Conservation (phyloP, 2,329 filamentous ascomycete genomes). For the Colletotrichum chlorophyti region DNA sequence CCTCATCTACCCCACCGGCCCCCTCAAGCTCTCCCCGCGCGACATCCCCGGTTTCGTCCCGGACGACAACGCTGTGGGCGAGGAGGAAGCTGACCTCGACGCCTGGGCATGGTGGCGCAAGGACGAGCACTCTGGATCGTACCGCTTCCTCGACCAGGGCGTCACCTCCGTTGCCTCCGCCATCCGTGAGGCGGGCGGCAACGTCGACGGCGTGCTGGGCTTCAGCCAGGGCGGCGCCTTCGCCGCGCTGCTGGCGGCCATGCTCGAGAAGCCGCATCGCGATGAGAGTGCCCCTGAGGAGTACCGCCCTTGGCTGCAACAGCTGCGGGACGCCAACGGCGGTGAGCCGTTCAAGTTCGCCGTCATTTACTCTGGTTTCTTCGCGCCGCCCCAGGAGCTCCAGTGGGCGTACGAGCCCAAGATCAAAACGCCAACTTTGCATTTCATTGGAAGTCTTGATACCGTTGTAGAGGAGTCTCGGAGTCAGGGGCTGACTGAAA, state of each 20-base stretch:
- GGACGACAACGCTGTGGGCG: neutral
- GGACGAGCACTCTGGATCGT: conserved; percentile 67
- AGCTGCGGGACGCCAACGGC: conserved; percentile 57
- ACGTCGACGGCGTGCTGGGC: conserved; percentile 80
- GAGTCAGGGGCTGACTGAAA: conserved; percentile 71
- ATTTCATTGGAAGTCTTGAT: conserved; percentile 84
- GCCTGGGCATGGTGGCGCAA: conserved; percentile 85
- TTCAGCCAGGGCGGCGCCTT: conserved; percentile 83
- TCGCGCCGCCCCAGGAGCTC: conserved; percentile 66
- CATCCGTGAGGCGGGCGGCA: conserved; percentile 68
- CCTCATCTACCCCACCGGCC: conserved; percentile 74
- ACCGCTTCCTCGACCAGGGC: conserved; percentile 74
- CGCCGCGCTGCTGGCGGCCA: conserved; percentile 73
- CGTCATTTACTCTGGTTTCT: conserved; percentile 80
- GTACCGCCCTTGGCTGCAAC: conserved; percentile 46
- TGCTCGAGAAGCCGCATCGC: conserved; percentile 66
- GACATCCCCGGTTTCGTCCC: conserved; percentile 75
- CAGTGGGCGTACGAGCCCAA: conserved; percentile 72
- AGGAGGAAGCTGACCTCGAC: conserved; percentile 62
- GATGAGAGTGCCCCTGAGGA: conserved; percentile 36
- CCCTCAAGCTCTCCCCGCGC: conserved; percentile 64
- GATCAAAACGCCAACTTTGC: conserved; percentile 79
- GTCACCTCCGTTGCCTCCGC: conserved; percentile 67
- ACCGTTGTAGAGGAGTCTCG: conserved; percentile 84
- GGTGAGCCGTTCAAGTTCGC: conserved; percentile 68